These are phyloP conservation scores for Mycena indigotica DNA, from an alignment of 768 basidiomycete species.

Conservation along the genomic window DNA sequence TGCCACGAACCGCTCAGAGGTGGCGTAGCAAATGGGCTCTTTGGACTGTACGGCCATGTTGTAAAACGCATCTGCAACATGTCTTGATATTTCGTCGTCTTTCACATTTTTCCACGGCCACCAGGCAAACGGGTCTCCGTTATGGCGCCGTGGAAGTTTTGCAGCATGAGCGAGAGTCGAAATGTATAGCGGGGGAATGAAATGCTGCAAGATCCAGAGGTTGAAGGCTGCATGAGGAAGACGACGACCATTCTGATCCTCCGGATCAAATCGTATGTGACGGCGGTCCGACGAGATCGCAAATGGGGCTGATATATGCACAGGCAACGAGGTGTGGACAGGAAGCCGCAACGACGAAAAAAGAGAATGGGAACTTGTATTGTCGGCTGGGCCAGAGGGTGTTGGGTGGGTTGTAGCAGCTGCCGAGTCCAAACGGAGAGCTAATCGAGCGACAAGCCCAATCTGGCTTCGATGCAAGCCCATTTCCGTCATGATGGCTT, in stretches of 20 bases:
- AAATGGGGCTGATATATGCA: slow-evolving; percentile 25
- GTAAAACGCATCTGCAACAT: slow-evolving; percentile 20
- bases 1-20: slow-evolving; percentile 9
- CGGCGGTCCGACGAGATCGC: slow-evolving; percentile 25
- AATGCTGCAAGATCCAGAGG: slow-evolving; percentile 23
- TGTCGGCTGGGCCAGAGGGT: neutral
- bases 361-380: slow-evolving; percentile 6
- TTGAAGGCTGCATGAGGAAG: slow-evolving; percentile 24
- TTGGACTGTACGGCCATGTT: slow-evolving; percentile 3
- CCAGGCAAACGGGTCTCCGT: slow-evolving; percentile 7
- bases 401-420: neutral
- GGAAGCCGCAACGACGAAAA: slow-evolving; percentile 27
- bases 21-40: slow-evolving; percentile 13
- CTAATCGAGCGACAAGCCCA: slow-evolving; percentile 14
- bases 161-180: slow-evolving; percentile 11
- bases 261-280: slow-evolving; percentile 25
- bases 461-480: slow-evolving; percentile 7
- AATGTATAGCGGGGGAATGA: slow-evolving; percentile 23
- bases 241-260: slow-evolving; percentile 20
- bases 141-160: neutral
- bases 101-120: slow-evolving; percentile 16
- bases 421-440: slow-evolving; percentile 7
- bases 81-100: slow-evolving; percentile 17
- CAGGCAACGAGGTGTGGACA: slow-evolving; percentile 21
- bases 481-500: slow-evolving; percentile 7